These are phyloP conservation scores for Daldinia eschscholtzii DNA, from an alignment of 2,329 filamentous ascomycete species.

Conservation along the genomic window DNA sequence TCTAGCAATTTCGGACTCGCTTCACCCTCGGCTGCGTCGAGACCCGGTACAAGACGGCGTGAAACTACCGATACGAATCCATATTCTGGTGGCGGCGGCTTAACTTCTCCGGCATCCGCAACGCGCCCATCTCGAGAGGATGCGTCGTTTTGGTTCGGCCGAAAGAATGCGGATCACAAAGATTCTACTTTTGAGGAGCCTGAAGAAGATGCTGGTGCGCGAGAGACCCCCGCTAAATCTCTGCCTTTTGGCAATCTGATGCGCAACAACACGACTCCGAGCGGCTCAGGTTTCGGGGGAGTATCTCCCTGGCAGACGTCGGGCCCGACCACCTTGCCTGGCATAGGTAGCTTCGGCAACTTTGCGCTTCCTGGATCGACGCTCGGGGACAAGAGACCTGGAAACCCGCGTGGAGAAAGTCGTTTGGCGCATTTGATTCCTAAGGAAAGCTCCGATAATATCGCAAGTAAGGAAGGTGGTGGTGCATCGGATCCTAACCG, in stretches of 20 bases:
- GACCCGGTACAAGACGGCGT: constrained; percentile 82
- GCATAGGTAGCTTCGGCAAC: constrained; percentile 89
- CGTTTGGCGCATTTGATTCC: constrained; percentile 87
- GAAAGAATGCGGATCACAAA: constrained; percentile 66
- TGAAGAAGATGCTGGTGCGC: constrained; percentile 56
- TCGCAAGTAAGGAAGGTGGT: constrained; percentile 63
- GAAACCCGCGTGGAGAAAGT: constrained; percentile 79
- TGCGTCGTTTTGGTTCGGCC: constrained; percentile 67
- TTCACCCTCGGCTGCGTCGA: constrained; percentile 77
- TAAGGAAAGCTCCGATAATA: constrained; percentile 79
- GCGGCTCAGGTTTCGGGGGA: constrained; percentile 60
- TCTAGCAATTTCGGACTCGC: constrained; percentile 75
- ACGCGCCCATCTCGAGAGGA: constrained; percentile 75
- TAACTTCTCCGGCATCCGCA: constrained; percentile 71
- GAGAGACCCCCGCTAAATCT: constrained; percentile 52
- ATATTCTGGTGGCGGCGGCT: constrained; percentile 61
- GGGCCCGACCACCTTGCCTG: constrained; percentile 69
- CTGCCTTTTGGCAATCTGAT: constrained; percentile 62
- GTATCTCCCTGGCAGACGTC: constrained; percentile 61
- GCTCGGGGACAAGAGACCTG: constrained; percentile 79
- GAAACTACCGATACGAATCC: constrained; percentile 82
- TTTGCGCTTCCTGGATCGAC: constrained; percentile 77
- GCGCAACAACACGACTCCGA: constrained; percentile 66
- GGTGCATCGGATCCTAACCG: constrained; percentile 56
- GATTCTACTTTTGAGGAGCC: constrained; percentile 66